Base-by-base conservation (phyloP, 352 stramenopile genomes). In the Aphanomyces euteiches region DNA sequence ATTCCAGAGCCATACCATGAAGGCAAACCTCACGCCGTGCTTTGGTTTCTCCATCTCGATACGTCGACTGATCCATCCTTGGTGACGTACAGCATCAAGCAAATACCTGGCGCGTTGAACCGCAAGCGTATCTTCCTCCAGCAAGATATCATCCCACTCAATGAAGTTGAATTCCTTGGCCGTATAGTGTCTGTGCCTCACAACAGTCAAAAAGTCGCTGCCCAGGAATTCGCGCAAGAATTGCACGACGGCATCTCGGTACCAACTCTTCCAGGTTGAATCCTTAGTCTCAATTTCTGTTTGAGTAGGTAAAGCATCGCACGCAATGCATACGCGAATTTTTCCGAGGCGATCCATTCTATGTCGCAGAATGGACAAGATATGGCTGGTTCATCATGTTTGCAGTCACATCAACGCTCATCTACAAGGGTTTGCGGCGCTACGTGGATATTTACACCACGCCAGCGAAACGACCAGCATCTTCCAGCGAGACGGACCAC, bases 11-110 rank as follows among this genome's bases (percentile, higher is more conserved):
- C 50, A 34, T 58, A 58, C 50, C 8, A 58, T 34, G 50, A 12
- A 21, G 63, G 63, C 6, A 13, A 57, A 40, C 63, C 63, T 10
- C 63, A 69, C 63, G 63, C 41, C 28, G 43, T 37, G 7, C 10
- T 69, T n/a, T 69, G 63, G 63, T 69, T 69, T 61, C 21, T 69
- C 28, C 13, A 69, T 47, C 63, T 19, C 28, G 43, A 69, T 17
- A 58, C 50, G 8, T 21, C 8, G 50, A 19, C 50, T 34, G 50
- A 28, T 28, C 28, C 28, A 28, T 28, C 28, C 28, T 28, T 28
- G 28, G 28, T 3, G 8, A 58, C 50, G 8, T 58, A 58, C 50
- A 58, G 50, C 50, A 19, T 58, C 50, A 58, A 58, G 50, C 50
- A 60, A 40, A 5, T 7, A 28, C 28, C 28, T 19, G 19, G 28